Conservation (phyloP, 805 yeast genomes). For the Saturnispora dispora region DNA sequence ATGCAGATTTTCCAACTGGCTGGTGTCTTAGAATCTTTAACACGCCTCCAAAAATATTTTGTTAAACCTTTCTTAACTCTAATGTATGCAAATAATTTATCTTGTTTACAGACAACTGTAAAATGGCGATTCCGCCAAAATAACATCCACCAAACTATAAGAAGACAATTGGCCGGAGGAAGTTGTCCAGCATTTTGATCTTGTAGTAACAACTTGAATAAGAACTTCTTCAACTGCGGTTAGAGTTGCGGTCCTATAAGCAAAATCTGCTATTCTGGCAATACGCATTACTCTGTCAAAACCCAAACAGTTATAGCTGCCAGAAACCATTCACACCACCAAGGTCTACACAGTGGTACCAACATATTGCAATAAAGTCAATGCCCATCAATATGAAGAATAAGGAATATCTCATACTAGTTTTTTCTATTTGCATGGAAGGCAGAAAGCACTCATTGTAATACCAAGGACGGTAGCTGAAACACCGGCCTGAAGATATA, state of each 20-base stretch:
- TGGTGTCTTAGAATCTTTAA: slow-evolving; percentile 12
- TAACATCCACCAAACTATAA: slow-evolving; percentile 43
- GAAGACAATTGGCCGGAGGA: slow-evolving; percentile 50
- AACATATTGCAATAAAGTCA: slow-evolving; percentile 43
- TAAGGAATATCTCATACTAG: slow-evolving; percentile 51
- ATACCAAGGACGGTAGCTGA: slow-evolving; percentile 35
- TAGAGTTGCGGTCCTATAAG: slow-evolving; percentile 15
- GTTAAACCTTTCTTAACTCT: slow-evolving; percentile 49
- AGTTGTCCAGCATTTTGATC: slow-evolving; percentile 41
- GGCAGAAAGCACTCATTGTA: slow-evolving; percentile 39
- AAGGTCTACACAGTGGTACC: slow-evolving; percentile 41
- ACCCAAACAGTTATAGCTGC: slow-evolving; percentile 37
- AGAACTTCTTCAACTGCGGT: slow-evolving; percentile 21
- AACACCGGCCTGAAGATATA: slow-evolving; percentile 15
- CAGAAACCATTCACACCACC: slow-evolving; percentile 29
- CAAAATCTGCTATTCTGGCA: slow-evolving; percentile 17
- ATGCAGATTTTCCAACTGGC: slow-evolving; percentile 24
- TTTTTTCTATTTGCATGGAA: slow-evolving; percentile 41
- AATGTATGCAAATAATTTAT: slow-evolving; percentile 32
- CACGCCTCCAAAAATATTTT: slow-evolving; percentile 28
- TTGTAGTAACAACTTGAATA: slow-evolving; percentile 38
- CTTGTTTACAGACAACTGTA: slow-evolving; percentile 37
- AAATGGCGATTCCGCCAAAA: slow-evolving; percentile 74
- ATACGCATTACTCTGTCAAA: slow-evolving; percentile 44
- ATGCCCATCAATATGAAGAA: slow-evolving; percentile 8